Base-by-base conservation (phyloP, 257 asterid species). In the Leptodermis oblonga region DNA sequence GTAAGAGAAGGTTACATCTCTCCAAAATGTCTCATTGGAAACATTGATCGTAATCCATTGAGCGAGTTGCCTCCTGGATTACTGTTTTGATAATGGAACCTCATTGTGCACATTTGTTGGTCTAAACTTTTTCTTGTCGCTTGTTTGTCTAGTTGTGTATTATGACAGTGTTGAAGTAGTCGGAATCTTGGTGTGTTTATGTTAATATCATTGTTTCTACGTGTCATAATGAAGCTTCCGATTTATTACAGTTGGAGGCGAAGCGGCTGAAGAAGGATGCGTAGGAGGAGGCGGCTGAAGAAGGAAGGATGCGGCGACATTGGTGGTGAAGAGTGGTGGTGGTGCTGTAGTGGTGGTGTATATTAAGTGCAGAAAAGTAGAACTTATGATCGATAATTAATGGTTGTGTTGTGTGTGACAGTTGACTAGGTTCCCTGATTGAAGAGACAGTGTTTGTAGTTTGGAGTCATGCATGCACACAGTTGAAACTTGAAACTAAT, bases 181-280 rank as follows among this genome's bases (percentile, higher is more conserved):
- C 7, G 22, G 28, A 61, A 17, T 33, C 26, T 33, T 6, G 11
- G 31, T 17, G 25, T 31, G 64, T 22, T 31, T 14, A 58, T 2
- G 23, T 58, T 15, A 33, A 14, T 28, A 13, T 58, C n/a, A n/a
- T n/a, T n/a, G n/a, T n/a, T n/a, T n/a, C n/a, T n/a, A n/a, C 62
- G 17, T 31, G 65, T 65, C 4, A 17, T 67, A 33, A 67, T 2
- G n/a, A 49, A 18, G 25, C 18, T 0, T 52, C 17, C 51, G 15
- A 36, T 68, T 46, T 52, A 18, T 68, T 51, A 5, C 72, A 68
- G 72, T 1, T 23, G 63, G 63, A 68, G 25, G 25, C 72, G 37
- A 68, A 68, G 63, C 49, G 63, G 72, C 63, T 52, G 52, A 68
- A 68, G 49, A 67, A 49, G 61, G 42, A 49, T 12, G 49, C 26